Percentiles rank a stretch among this genome's conserved stretches.
phyloP scores from a whole-genome alignment of 2,329 filamentous ascomycete species.

The Pseudogymnoascus sp. region DNA sequence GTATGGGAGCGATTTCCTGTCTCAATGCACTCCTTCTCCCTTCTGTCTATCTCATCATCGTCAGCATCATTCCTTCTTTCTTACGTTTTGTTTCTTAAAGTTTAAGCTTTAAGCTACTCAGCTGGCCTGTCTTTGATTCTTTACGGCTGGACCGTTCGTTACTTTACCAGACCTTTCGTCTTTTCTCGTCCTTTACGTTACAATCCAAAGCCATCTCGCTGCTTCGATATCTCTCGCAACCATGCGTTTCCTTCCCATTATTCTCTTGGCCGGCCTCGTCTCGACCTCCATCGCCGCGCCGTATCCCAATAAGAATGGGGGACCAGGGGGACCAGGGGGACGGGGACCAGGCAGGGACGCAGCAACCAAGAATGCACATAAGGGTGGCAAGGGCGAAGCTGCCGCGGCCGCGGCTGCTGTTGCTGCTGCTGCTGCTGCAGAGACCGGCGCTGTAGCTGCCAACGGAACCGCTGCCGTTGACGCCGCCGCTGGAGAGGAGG shows the following conservation, averaged over 20 bases:
- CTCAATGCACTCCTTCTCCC: neutral
- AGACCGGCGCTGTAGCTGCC: conserved; percentile 16
- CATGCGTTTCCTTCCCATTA: conserved; percentile 6
- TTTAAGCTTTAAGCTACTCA: neutral
- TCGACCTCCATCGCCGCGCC: neutral
- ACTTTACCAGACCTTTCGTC: neutral
- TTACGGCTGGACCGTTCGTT: conserved; percentile 7
- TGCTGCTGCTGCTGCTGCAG: conserved; percentile 17
- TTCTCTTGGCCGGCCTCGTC: neutral
- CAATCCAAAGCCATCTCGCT: neutral
- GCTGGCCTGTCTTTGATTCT: conserved; percentile 5
- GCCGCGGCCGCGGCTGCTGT: neutral
- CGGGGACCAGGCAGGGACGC: neutral
- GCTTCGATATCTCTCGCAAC: neutral
- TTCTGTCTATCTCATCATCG: neutral
- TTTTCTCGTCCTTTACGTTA: neutral
- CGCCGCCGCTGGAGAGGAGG: conserved; percentile 7
- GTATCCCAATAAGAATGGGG: neutral
- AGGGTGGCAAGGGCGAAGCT: neutral
- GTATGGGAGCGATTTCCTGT: neutral
- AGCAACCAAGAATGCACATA: neutral
- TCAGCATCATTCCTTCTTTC: neutral
- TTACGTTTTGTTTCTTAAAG: neutral
- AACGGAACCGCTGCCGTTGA: conserved; percentile 11
- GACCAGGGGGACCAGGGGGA: neutral